Percentiles rank a stretch among this genome's conserved stretches.
Evolutionary conservation across 495 filamentous ascomycete genomes (phyloP).

Genomic region (Halenospora varia): DNA sequence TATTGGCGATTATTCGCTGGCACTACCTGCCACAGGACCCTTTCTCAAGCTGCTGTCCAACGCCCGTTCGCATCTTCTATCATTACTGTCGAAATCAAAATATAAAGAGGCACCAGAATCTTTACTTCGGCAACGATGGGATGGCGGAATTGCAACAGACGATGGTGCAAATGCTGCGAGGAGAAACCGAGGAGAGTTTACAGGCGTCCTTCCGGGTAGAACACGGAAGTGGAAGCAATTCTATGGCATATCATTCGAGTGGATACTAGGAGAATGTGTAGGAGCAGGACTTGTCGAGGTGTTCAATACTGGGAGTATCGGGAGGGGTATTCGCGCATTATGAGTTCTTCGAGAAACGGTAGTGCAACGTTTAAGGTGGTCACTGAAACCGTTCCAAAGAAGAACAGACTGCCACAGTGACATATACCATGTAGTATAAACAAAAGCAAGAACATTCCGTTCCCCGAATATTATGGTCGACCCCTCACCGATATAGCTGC

Average conservation of each 20-base stretch:
- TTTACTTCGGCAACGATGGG: constrained; percentile 73
- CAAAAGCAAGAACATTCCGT: too few relatives aligned
- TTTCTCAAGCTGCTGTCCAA: constrained; percentile 67
- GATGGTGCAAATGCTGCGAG: constrained; percentile 56
- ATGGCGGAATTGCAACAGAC: constrained; percentile 63
- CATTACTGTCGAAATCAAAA: constrained; percentile 59
- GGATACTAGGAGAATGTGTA: constrained; percentile 73
- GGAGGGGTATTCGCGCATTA: constrained; percentile 59
- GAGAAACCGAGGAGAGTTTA: constrained; percentile 62
- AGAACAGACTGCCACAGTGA: too few relatives aligned
- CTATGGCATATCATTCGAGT: constrained; percentile 72
- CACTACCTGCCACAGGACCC: constrained; percentile 68
- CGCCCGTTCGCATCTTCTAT: constrained; percentile 62
- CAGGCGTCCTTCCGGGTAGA: constrained; percentile 65
- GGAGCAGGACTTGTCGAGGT: constrained; percentile 77
- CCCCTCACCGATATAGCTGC: background rate
- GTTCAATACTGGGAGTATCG: constrained; percentile 82
- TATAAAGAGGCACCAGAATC: constrained; percentile 62
- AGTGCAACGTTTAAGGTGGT: too few relatives aligned
- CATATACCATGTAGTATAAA: too few relatives aligned
- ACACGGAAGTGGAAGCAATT: constrained; percentile 83
- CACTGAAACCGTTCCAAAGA: too few relatives aligned
- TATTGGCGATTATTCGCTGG: constrained; percentile 49
- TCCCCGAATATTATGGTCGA: too few relatives aligned
- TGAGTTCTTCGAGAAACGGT: too few relatives aligned